phyloP scores from a whole-genome alignment of 805 yeast genomes.

The Sugiyamaella americana region DNA sequence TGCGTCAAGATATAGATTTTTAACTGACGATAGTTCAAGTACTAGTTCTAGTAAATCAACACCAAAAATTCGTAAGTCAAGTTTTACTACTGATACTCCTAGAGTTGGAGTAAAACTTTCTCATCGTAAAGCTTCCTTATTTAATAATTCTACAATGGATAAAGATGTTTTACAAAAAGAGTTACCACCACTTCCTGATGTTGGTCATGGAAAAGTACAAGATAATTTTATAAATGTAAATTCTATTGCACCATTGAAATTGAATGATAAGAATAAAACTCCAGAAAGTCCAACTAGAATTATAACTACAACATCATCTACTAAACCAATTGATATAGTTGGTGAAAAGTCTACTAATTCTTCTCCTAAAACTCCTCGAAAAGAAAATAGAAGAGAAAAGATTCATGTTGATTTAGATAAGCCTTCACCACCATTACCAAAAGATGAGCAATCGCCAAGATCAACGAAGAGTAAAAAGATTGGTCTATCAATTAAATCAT shows the following conservation, averaged over 20 bases:
- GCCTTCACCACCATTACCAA: not conserved
- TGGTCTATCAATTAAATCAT: too few relatives aligned
- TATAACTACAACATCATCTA: too few relatives aligned
- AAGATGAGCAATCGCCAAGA: too few relatives aligned
- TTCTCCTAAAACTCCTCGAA: too few relatives aligned
- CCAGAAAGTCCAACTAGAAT: too few relatives aligned
- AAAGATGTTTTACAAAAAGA: not conserved
- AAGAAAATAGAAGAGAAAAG: not conserved
- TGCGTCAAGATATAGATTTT: not conserved
- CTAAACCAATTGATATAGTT: not conserved
- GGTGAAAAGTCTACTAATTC: not conserved
- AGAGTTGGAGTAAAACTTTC: not conserved
- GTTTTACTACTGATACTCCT: not conserved
- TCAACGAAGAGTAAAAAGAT: too few relatives aligned
- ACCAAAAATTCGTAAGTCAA: not conserved
- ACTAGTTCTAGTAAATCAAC: not conserved
- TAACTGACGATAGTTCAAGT: not conserved
- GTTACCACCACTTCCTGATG: not conserved
- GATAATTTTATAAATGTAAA: not conserved
- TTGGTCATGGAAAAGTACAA: not conserved
- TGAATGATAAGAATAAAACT: too few relatives aligned
- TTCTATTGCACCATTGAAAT: too few relatives aligned
- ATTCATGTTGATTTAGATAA: not conserved
- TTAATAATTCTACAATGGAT: not conserved
- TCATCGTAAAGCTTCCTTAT: not conserved